phyloP scores from a whole-genome alignment of 106 monocot genomes.

The Ottelia alismoides region DNA sequence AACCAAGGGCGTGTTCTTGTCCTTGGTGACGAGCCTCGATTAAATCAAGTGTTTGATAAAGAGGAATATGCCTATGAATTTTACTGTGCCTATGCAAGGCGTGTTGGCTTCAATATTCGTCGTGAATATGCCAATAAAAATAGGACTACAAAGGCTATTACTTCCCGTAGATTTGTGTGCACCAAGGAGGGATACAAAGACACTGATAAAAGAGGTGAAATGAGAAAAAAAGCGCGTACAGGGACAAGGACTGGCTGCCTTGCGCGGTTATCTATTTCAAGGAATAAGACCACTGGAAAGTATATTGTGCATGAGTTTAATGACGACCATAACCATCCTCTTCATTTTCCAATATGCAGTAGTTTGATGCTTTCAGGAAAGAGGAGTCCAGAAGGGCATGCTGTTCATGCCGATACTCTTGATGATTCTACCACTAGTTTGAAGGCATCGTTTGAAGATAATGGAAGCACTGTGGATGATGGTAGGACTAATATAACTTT shows the following conservation, averaged over 20 bases:
- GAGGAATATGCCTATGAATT: slow-evolving; percentile 2
- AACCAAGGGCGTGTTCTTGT: too few relatives aligned
- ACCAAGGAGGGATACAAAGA: background rate
- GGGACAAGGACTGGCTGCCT: slow-evolving; percentile 1
- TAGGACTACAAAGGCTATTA: too few relatives aligned
- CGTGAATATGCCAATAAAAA: background rate
- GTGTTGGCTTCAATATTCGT: background rate
- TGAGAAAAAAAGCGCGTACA: background rate
- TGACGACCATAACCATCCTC: background rate
- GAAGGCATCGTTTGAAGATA: background rate
- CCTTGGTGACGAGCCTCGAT: too few relatives aligned
- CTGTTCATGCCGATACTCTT: background rate
- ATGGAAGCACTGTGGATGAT: background rate
- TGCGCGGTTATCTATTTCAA: background rate
- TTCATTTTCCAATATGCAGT: background rate
- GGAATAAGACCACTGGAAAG: background rate
- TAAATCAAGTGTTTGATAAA: background rate
- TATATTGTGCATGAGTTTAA: background rate
- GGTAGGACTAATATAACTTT: background rate
- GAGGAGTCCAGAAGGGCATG: too few relatives aligned
- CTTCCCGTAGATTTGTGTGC: too few relatives aligned
- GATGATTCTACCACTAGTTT: background rate
- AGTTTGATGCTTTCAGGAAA: too few relatives aligned
- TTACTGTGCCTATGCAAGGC: background rate
- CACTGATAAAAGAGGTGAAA: slow-evolving; percentile 3